phyloP scores from a whole-genome alignment of 2,329 filamentous ascomycete genomes.

The Clarireedia hainanense region DNA sequence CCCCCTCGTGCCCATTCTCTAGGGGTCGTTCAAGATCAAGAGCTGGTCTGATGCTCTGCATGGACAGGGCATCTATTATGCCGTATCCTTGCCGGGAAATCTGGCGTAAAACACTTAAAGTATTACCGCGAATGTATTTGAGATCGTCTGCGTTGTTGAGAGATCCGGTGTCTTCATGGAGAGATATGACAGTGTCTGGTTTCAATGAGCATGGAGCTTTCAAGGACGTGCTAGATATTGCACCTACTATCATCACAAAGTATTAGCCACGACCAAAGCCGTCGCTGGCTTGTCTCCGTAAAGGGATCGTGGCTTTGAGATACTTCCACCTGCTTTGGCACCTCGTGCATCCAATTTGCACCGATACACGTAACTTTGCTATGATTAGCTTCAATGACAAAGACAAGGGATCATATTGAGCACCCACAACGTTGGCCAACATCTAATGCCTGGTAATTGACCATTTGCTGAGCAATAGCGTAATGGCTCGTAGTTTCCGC shows the following conservation, averaged over 20 bases:
- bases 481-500: conserved; percentile 27
- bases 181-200: conserved; percentile 58
- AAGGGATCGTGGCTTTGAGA: conserved; percentile 29
- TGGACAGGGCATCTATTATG: conserved; percentile 21
- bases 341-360: conserved; percentile 54
- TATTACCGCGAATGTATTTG: conserved; percentile 41
- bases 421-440: conserved; percentile 54
- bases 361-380: conserved; percentile 57
- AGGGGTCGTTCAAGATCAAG: conserved; percentile 21
- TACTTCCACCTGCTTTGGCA: conserved; percentile 17
- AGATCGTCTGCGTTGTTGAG: conserved; percentile 26
- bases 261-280: conserved; percentile 65
- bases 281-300: conserved; percentile 30
- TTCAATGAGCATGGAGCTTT: not conserved
- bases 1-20: conserved; percentile 37
- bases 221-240: not conserved
- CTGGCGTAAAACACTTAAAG: conserved; percentile 53
- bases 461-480: conserved; percentile 59
- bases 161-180: conserved; percentile 49
- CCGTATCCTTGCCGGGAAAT: conserved; percentile 44
- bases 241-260: conserved; percentile 54
- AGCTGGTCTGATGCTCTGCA: conserved; percentile 26
- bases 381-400: conserved; percentile 8
- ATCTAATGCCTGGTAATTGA: conserved; percentile 69
- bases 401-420: not conserved